Evolutionary conservation across 2,329 filamentous ascomycete species (phyloP).

Genomic region (Diaporthe caulivora): DNA sequence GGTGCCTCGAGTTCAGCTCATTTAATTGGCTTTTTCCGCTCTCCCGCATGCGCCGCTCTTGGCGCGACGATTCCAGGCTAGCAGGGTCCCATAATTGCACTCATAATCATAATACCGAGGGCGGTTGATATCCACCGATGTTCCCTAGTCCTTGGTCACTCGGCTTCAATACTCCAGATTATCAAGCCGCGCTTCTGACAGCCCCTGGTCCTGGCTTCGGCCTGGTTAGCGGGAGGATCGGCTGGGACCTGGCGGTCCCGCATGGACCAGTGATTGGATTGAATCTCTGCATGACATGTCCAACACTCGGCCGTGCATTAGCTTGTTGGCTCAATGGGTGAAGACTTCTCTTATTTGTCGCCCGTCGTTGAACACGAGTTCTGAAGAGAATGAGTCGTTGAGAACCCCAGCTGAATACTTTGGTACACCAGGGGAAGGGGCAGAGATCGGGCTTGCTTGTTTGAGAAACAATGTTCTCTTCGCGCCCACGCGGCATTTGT

Average conservation of each 20-base stretch:
- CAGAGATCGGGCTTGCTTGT: not conserved
- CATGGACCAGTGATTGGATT: conserved; percentile 15
- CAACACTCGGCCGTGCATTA: conserved; percentile 18
- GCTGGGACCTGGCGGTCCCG: conserved; percentile 1
- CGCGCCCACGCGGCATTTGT: not conserved
- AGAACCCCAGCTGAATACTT: not conserved
- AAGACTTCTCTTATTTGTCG: conserved; percentile 6
- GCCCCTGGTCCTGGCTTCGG: conserved; percentile 8
- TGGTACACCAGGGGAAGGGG: not conserved
- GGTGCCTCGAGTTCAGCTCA: conserved; percentile 25
- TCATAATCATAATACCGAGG: not conserved
- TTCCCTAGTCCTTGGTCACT: not conserved
- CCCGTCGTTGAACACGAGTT: conserved; percentile 13
- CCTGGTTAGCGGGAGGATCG: not conserved
- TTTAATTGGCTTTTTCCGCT: conserved; percentile 18
- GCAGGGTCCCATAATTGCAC: not conserved
- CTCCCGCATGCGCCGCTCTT: conserved; percentile 4
- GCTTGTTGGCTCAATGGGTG: not conserved
- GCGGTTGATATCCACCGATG: not conserved
- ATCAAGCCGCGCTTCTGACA: conserved; percentile 13
- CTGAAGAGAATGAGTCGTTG: not conserved
- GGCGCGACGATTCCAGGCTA: conserved; percentile 5
- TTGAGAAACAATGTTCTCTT: not conserved
- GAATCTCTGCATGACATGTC: conserved; percentile 14
- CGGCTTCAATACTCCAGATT: not conserved